A percentile compares a stretch with the other conserved stretches of the same genome.
phyloP scores from a whole-genome alignment of 345 rosid species.

The Viola odorata region DNA sequence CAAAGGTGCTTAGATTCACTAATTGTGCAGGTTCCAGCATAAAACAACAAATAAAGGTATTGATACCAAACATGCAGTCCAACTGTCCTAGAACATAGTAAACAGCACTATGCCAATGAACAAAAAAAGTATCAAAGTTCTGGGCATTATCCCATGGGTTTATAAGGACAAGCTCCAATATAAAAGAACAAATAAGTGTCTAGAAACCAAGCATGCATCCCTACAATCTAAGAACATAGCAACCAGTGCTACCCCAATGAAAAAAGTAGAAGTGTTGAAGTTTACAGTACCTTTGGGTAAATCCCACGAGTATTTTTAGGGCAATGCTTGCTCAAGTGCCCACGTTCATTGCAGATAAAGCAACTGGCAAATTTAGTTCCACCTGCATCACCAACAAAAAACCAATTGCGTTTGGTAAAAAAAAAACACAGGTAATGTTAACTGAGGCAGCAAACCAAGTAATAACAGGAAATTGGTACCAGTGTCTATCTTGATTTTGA shows the following conservation, averaged over 20 bases:
- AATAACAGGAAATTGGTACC: too few species aligned
- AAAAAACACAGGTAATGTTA: not conserved
- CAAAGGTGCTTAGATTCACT: too few species aligned
- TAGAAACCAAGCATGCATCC: not conserved
- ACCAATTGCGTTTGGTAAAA: conserved; percentile 9
- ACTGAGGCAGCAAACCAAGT: too few species aligned
- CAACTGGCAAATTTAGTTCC: conserved; percentile 88
- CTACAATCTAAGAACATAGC: not conserved
- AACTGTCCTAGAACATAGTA: too few species aligned
- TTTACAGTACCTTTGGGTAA: conserved; percentile 72
- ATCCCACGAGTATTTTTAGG: conserved; percentile 77
- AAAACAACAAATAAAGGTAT: too few species aligned
- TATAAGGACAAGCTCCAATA: not conserved
- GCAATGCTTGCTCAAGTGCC: conserved; percentile 91
- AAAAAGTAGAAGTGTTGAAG: conserved; percentile 1
- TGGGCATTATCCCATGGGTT: too few species aligned
- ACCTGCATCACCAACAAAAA: conserved; percentile 39
- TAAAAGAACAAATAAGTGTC: not conserved
- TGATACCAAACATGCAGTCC: not conserved
- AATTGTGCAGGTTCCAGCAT: too few species aligned
- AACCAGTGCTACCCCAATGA: not conserved
- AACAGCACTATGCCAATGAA: too few species aligned
- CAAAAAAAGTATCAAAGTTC: too few species aligned
- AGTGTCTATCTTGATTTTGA: too few species aligned
- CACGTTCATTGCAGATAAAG: conserved; percentile 72